Conservation (phyloP, 2,329 filamentous ascomycete species). For the Botryotinia calthae region DNA sequence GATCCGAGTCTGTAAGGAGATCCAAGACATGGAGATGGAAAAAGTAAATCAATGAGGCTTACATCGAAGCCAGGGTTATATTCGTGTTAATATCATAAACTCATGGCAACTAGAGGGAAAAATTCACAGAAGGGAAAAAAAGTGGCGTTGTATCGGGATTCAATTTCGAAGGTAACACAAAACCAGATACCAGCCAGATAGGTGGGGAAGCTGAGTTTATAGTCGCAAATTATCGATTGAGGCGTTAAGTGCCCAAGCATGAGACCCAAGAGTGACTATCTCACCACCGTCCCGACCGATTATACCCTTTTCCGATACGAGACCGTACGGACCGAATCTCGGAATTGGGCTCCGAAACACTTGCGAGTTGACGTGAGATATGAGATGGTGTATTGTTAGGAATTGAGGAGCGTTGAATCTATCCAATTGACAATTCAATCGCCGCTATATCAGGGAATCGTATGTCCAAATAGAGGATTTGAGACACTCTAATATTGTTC, state of each 20-base stretch:
- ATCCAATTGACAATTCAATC: not conserved
- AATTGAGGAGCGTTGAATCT: not conserved
- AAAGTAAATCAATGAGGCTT: slow-evolving; percentile 18
- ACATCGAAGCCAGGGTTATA: slow-evolving; percentile 7
- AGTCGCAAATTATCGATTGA: slow-evolving; percentile 18
- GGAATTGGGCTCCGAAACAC: not conserved
- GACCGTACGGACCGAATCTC: slow-evolving; percentile 13
- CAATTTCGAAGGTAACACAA: not conserved
- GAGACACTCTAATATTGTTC: slow-evolving; percentile 9
- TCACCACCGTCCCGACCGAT: slow-evolving; percentile 3
- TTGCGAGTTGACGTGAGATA: not conserved
- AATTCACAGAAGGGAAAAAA: not conserved
- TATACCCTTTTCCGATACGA: not conserved
- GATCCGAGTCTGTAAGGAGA: slow-evolving; percentile 20
- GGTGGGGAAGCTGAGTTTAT: slow-evolving; percentile 17
- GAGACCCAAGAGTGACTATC: slow-evolving; percentile 14
- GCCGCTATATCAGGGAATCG: not conserved
- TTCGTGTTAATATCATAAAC: slow-evolving; percentile 9
- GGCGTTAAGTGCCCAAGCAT: slow-evolving; percentile 12
- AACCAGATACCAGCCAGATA: not conserved
- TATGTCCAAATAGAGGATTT: not conserved
- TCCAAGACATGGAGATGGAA: slow-evolving; percentile 28
- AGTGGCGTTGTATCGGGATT: slow-evolving; percentile 12
- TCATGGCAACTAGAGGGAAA: not conserved
- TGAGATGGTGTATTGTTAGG: not conserved